phyloP scores from a whole-genome alignment of 495 filamentous ascomycete species.

The Penicillium maclennaniae region DNA sequence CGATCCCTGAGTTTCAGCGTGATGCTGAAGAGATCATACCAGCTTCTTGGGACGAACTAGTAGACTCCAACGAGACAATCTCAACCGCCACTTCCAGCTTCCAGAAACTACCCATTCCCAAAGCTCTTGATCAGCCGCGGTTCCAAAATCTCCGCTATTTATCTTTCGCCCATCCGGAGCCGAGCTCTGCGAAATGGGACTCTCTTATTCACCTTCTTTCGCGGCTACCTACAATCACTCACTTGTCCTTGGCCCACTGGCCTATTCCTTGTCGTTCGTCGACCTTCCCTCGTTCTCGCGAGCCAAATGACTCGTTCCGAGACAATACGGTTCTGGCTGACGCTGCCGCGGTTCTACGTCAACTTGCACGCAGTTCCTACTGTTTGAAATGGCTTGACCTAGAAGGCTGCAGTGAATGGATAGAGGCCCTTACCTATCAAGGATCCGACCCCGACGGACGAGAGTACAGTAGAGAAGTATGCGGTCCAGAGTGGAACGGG shows the following conservation, averaged over 20 bases:
- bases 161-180: constrained; percentile 46
- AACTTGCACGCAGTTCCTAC: constrained; percentile 62
- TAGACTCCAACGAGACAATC: constrained; percentile 29
- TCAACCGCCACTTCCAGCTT: constrained; percentile 6
- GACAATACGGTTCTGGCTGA: constrained; percentile 49
- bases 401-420: constrained; percentile 73
- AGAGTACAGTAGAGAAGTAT: constrained; percentile 15
- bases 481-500: constrained; percentile 48
- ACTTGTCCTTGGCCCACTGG: constrained; percentile 78
- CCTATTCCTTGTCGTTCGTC: constrained; percentile 66
- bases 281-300: constrained; percentile 38
- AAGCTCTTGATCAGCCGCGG: constrained; percentile 44
- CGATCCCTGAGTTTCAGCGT: not conserved
- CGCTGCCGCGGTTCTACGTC: constrained; percentile 63
- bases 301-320: not conserved
- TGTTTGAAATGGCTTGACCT: constrained; percentile 76
- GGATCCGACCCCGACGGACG: constrained; percentile 29
- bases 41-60: constrained; percentile 34
- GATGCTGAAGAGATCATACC: constrained; percentile 24
- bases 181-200: constrained; percentile 56
- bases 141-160: constrained; percentile 50
- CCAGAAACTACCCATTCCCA: constrained; percentile 21
- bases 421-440: constrained; percentile 54
- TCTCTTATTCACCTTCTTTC: constrained; percentile 59
- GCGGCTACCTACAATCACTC: constrained; percentile 62